Evolutionary conservation across 192 early-diverging fungal species (phyloP).

Genomic region (Geranomyces michiganensis): DNA sequence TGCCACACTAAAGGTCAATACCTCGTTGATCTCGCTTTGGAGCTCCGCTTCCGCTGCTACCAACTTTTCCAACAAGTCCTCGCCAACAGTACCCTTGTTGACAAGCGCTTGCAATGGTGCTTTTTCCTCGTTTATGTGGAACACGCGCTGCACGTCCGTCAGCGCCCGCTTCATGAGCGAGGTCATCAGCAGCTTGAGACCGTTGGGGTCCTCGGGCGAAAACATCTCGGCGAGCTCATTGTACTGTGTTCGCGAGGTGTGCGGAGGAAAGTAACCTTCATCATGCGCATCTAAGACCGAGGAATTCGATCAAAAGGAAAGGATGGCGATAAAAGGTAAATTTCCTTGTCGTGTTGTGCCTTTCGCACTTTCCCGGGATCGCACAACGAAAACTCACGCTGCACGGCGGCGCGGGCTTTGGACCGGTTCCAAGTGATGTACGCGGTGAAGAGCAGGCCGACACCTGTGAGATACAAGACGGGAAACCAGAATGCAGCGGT

Average conservation of each 20-base stretch:
- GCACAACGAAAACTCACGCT: constrained; percentile 10
- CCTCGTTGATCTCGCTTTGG: constrained; percentile 75
- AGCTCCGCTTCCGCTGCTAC: constrained; percentile 76
- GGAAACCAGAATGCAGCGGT: constrained; percentile 24
- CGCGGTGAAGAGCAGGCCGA: constrained; percentile 16
- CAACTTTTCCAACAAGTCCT: constrained; percentile 80
- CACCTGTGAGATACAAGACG: constrained; percentile 14
- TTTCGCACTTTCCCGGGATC: too few species aligned
- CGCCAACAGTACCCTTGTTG: constrained; percentile 77
- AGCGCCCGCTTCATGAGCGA: constrained; percentile 83
- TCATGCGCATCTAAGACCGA: constrained; percentile 1
- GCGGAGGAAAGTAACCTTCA: constrained; percentile 37
- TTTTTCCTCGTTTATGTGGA: constrained; percentile 81
- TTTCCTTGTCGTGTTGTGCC: too few species aligned
- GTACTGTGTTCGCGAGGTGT: constrained; percentile 43
- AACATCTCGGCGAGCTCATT: constrained; percentile 54
- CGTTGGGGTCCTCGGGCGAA: constrained; percentile 43
- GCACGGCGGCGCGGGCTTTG: constrained; percentile 7
- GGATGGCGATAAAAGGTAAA: too few species aligned
- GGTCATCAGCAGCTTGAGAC: constrained; percentile 57
- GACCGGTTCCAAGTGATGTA: constrained; percentile 16
- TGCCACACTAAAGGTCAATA: constrained; percentile 31
- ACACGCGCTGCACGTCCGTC: constrained; percentile 71
- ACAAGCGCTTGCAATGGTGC: constrained; percentile 73
- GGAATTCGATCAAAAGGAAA: too few species aligned